Evolutionary conservation across 495 filamentous ascomycete genomes (phyloP).

Genomic region (Hamigera avellanea): DNA sequence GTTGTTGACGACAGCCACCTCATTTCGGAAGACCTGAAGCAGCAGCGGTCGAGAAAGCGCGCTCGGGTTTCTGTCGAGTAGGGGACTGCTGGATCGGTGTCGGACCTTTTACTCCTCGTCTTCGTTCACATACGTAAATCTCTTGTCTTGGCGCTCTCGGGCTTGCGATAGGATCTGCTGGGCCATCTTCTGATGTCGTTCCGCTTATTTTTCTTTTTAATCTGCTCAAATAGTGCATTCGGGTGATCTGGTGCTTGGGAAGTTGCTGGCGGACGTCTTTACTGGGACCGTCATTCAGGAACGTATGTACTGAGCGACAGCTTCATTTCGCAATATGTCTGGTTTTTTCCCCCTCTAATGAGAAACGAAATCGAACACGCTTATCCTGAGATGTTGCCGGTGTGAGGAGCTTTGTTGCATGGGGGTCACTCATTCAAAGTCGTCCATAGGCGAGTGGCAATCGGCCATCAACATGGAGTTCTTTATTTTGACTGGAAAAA

Average conservation of each 20-base stretch:
- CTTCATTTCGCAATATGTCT: background rate
- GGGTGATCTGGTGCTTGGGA: slow-evolving; percentile 6
- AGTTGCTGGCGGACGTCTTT: slow-evolving; percentile 4
- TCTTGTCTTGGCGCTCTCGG: background rate
- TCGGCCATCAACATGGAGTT: too few species aligned
- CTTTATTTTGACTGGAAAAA: too few species aligned
- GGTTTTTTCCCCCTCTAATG: background rate
- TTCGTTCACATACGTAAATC: background rate
- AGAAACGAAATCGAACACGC: background rate
- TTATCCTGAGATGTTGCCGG: too few species aligned
- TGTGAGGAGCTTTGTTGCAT: background rate
- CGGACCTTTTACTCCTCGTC: too few species aligned
- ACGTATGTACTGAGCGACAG: background rate
- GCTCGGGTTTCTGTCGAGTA: background rate
- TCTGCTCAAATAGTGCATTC: background rate
- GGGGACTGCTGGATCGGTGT: too few species aligned
- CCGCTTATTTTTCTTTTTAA: background rate
- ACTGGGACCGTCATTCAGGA: slow-evolving; percentile 1
- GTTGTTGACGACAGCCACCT: slow-evolving; percentile 31
- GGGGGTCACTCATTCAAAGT: background rate
- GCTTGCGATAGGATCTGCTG: background rate
- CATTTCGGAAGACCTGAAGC: slow-evolving; percentile 17
- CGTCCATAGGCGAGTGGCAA: too few species aligned
- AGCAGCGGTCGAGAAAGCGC: slow-evolving; percentile 6
- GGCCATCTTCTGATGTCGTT: background rate